Percentiles rank a stretch among this genome's conserved stretches.
Conservation (phyloP, 257 asterid genomes). For the Handroanthus guayacan region DNA sequence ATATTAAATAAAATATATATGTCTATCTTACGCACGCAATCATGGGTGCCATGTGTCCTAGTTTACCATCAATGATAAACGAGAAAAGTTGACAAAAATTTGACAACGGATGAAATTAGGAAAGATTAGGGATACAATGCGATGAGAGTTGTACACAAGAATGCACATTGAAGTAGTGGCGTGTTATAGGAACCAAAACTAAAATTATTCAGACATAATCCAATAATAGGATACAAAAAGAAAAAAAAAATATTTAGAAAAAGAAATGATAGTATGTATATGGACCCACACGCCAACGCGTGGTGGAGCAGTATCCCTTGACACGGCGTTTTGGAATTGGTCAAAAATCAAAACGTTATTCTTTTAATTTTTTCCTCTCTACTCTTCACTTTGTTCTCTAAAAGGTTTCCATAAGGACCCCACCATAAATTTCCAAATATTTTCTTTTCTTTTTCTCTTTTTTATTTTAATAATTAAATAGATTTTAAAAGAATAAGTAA, state of each 20-base stretch:
- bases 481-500: not conserved
- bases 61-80: too few relatives aligned
- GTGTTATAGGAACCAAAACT: too few relatives aligned
- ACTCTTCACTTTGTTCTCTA: constrained; percentile 48
- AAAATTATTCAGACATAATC: too few relatives aligned
- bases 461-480: constrained; percentile 19
- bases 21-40: too few relatives aligned
- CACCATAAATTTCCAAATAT: constrained; percentile 44
- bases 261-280: constrained; percentile 19
- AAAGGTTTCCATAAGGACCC: constrained; percentile 58
- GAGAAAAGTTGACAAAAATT: too few relatives aligned
- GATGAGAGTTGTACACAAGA: too few relatives aligned
- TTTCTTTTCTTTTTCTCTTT: not conserved
- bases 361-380: constrained; percentile 28
- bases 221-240: not conserved
- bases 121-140: too few relatives aligned
- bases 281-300: constrained; percentile 64
- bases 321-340: constrained; percentile 38
- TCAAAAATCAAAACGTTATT: constrained; percentile 47
- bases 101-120: too few relatives aligned
- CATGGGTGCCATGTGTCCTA: too few relatives aligned
- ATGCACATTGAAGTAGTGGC: too few relatives aligned
- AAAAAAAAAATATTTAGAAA: not conserved
- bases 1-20: too few relatives aligned
- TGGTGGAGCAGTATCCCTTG: constrained; percentile 51